phyloP scores from a whole-genome alignment of 1,284 basidiomycete species.

The Tylopilus sp. region DNA sequence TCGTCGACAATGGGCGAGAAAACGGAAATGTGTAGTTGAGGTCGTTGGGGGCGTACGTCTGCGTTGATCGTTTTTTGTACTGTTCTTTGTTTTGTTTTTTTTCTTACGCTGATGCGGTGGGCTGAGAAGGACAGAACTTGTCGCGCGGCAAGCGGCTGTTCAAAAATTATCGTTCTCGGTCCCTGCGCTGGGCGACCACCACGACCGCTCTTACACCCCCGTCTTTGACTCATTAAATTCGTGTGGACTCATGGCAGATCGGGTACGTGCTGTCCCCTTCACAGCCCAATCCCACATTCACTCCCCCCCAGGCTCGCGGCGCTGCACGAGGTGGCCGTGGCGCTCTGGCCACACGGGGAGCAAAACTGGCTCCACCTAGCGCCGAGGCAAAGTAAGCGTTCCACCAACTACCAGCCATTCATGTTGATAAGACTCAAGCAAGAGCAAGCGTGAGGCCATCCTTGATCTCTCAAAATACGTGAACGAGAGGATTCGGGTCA shows the following conservation, averaged over 20 bases:
- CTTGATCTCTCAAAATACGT: constrained; percentile 94
- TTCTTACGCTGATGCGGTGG: constrained; percentile 7
- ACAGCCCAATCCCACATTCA: constrained; percentile 24
- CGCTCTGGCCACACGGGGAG: constrained; percentile 38
- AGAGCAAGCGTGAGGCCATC: constrained; percentile 93
- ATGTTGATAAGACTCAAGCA: constrained; percentile 39
- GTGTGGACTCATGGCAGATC: constrained; percentile 51
- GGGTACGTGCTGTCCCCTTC: constrained; percentile 39
- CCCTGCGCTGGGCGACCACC: constrained; percentile 14
- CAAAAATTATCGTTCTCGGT: constrained; percentile 25
- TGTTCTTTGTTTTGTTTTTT: constrained; percentile 14
- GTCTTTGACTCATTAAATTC: too few relatives aligned
- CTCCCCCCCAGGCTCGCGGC: constrained; percentile 48
- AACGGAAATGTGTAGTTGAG: constrained; percentile 8
- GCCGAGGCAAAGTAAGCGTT: constrained; percentile 28
- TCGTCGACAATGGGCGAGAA: constrained; percentile 23
- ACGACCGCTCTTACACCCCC: neutral
- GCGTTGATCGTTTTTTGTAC: constrained; percentile 11
- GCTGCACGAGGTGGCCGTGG: constrained; percentile 44
- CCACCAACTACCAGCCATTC: constrained; percentile 7
- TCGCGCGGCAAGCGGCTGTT: constrained; percentile 36
- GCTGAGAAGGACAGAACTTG: constrained; percentile 23
- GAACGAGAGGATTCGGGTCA: constrained; percentile 89
- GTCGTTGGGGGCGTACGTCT: constrained; percentile 5
- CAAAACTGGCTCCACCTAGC: constrained; percentile 33